phyloP scores from a whole-genome alignment of 2,329 filamentous ascomycete genomes.

The Acrodontium crateriforme region DNA sequence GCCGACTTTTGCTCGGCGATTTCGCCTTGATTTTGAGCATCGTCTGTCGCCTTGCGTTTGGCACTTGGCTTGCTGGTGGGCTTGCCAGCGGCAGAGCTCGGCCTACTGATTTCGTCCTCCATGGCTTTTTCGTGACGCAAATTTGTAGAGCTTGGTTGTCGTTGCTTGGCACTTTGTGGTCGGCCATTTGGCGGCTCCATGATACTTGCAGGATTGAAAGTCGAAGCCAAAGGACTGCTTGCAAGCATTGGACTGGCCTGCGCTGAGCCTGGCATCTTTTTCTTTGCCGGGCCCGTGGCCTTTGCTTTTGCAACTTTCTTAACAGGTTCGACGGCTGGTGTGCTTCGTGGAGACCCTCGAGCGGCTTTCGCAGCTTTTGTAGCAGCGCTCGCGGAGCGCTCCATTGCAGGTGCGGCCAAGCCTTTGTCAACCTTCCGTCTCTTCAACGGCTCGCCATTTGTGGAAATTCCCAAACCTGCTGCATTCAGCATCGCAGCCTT shows the following conservation, averaged over 20 bases:
- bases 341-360: conserved; percentile 52
- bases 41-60: conserved; percentile 10
- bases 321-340: conserved; percentile 47
- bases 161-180: conserved; percentile 54
- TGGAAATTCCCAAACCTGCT: conserved; percentile 46
- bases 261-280: conserved; percentile 47
- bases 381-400: conserved; percentile 51
- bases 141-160: conserved; percentile 54
- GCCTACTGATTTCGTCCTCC: conserved; percentile 30
- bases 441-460: conserved; percentile 49
- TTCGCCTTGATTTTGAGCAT: conserved; percentile 11
- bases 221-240: conserved; percentile 36
- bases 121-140: conserved; percentile 18
- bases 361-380: conserved; percentile 19
- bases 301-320: conserved; percentile 61
- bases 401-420: conserved; percentile 37
- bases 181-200: conserved; percentile 55
- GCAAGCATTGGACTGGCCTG: conserved; percentile 29
- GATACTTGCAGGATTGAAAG: conserved; percentile 44
- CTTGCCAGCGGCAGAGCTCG: conserved; percentile 13
- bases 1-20: conserved; percentile 7
- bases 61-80: conserved; percentile 11
- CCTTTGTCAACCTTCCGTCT: conserved; percentile 67
- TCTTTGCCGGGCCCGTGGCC: conserved; percentile 54
- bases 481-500: conserved; percentile 42